phyloP scores from a whole-genome alignment of 257 asterid genomes.

The Primulina huaijiensis region DNA sequence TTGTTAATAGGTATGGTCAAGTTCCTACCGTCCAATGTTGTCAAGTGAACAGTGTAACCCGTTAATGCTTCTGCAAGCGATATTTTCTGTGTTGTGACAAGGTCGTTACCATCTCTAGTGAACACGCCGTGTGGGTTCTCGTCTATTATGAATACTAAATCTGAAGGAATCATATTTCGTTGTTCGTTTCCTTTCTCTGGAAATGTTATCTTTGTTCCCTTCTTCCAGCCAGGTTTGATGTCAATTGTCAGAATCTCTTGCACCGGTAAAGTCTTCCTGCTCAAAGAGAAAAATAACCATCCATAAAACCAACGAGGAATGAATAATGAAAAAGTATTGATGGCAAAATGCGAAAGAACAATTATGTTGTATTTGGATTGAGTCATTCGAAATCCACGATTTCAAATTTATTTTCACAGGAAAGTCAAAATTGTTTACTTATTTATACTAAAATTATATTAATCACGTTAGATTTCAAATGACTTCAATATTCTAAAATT shows the following conservation, averaged over 20 bases:
- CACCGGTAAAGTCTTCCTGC: conserved; percentile 70
- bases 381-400: too few species aligned
- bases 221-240: conserved; percentile 90
- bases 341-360: neutral
- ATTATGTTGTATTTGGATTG: too few species aligned
- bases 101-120: conserved; percentile 78
- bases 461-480: too few species aligned
- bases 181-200: conserved; percentile 87
- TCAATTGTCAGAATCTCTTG: conserved; percentile 72
- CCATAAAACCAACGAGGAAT: neutral
- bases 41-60: conserved; percentile 59
- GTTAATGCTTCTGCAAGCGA: conserved; percentile 68
- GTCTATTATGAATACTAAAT: conserved; percentile 71
- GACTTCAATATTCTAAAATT: too few species aligned
- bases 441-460: too few species aligned
- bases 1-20: conserved; percentile 51
- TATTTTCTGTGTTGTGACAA: conserved; percentile 50
- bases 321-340: neutral
- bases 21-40: conserved; percentile 73
- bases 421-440: too few species aligned
- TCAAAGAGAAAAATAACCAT: conserved; percentile 7
- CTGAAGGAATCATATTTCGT: conserved; percentile 67
- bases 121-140: conserved; percentile 76
- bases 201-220: conserved; percentile 94
- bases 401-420: too few species aligned